A percentile compares a stretch with the other conserved stretches of the same genome.
Evolutionary conservation across 2,329 filamentous ascomycete species (phyloP).

Genomic region (Aspergillus candidus): DNA sequence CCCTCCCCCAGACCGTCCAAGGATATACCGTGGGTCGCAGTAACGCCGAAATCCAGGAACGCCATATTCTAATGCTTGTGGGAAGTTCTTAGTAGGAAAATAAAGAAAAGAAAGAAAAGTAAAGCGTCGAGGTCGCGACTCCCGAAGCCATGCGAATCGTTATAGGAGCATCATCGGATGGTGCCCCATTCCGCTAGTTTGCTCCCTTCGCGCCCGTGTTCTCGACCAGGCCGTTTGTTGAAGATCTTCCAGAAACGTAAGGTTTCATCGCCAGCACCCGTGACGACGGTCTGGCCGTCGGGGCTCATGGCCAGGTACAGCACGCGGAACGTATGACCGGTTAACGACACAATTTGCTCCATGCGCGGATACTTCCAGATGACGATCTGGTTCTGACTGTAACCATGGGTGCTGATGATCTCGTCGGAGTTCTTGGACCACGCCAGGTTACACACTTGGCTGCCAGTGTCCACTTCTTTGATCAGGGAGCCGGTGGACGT

Average conservation of each 20-base stretch:
- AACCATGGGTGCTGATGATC: constrained; percentile 93
- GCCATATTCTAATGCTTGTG: constrained; percentile 31
- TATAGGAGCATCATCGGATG: constrained; percentile 53
- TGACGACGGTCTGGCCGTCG: constrained; percentile 88
- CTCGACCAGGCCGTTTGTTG: constrained; percentile 67
- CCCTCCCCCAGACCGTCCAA: constrained; percentile 22
- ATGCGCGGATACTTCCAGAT: constrained; percentile 99
- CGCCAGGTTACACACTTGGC: constrained; percentile 95
- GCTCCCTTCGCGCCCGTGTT: constrained; percentile 60
- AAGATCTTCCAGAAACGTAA: constrained; percentile 96
- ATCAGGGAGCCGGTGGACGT: constrained; percentile 74
- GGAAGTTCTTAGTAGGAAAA: constrained; percentile 9
- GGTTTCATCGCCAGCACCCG: constrained; percentile 93
- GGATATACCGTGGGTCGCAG: constrained; percentile 16
- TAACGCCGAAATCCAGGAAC: constrained; percentile 26
- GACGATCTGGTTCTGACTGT: constrained; percentile 96
- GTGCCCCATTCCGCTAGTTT: constrained; percentile 73
- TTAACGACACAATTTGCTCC: constrained; percentile 92
- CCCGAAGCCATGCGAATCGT: constrained; percentile 10
- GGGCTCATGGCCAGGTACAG: constrained; percentile 97
- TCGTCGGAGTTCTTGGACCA: constrained; percentile 98
- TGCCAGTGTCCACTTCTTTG: constrained; percentile 91
- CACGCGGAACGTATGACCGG: constrained; percentile 93
- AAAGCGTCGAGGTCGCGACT: constrained; percentile 8
- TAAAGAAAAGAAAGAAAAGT: neutral